A percentile compares a stretch with the other conserved stretches of the same genome.
These are phyloP conservation scores for Apostasia ramifera DNA, from an alignment of 106 monocot species.

Conservation along the genomic window DNA sequence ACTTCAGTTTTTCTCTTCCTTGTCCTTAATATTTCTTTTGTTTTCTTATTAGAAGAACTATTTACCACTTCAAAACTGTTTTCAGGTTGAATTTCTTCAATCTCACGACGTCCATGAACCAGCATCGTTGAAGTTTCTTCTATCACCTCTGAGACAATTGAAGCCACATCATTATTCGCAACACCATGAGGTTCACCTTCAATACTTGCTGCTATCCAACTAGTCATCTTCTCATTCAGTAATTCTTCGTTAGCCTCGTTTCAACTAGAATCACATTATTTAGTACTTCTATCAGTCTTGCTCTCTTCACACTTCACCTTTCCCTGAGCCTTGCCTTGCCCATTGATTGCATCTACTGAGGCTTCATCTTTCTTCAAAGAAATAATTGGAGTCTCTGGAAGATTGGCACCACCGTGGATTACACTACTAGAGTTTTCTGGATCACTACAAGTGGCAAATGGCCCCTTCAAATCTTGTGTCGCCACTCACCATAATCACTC, in stretches of 20 bases:
- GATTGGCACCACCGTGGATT: not conserved
- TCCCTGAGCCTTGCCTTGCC: too few species aligned
- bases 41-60: not conserved
- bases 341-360: not conserved
- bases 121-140: not conserved
- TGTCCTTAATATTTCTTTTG: constrained; percentile 5
- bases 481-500: constrained; percentile 6
- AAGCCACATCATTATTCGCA: not conserved
- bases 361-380: not conserved
- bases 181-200: too few species aligned
- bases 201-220: not conserved
- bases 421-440: constrained; percentile 1
- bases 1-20: constrained; percentile 10
- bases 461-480: constrained; percentile 4
- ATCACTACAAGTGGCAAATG: not conserved
- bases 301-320: too few species aligned
- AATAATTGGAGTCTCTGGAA: not conserved
- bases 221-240: not conserved
- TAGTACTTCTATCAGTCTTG: too few species aligned
- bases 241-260: too few species aligned
- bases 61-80: not conserved
- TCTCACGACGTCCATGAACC: constrained; percentile 2
- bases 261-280: too few species aligned
- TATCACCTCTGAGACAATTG: constrained; percentile 3
- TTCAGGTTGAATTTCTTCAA: constrained; percentile 5